phyloP scores from a whole-genome alignment of 345 rosid genomes.

The Limnanthes douglasii region DNA sequence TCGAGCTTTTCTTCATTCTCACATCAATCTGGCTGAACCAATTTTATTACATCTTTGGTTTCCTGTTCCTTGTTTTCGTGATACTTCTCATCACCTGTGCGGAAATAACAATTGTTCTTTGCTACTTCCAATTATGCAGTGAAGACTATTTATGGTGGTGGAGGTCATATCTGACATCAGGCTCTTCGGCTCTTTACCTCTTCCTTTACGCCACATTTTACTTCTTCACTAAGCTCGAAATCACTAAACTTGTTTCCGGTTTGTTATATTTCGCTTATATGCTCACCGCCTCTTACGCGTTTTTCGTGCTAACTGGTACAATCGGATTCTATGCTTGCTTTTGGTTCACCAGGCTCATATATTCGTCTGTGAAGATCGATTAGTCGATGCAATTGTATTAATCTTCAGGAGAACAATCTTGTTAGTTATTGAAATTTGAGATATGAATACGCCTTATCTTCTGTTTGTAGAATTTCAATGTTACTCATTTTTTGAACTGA shows the following conservation, averaged over 20 bases:
- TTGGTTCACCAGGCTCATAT: slow-evolving; percentile 81
- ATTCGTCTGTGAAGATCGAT: slow-evolving; percentile 77
- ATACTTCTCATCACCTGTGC: slow-evolving; percentile 71
- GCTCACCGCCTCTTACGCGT: slow-evolving; percentile 66
- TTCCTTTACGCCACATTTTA: slow-evolving; percentile 74
- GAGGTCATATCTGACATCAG: slow-evolving; percentile 80
- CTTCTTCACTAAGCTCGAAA: slow-evolving; percentile 84
- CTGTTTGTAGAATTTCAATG: no score
- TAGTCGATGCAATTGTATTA: no score
- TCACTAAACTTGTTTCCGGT: slow-evolving; percentile 66
- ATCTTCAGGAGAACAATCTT: no score
- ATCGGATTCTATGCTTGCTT: slow-evolving; percentile 77
- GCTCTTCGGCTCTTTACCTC: slow-evolving; percentile 66
- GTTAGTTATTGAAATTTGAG: no score
- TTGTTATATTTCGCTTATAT: slow-evolving; percentile 67
- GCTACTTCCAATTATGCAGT: slow-evolving; percentile 84
- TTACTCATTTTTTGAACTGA: no score
- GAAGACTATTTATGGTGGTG: slow-evolving; percentile 91
- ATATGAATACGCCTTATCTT: no score
- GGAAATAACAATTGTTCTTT: slow-evolving; percentile 62
- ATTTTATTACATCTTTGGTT: slow-evolving; percentile 81
- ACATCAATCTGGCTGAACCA: slow-evolving; percentile 90
- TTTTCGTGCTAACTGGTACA: slow-evolving; percentile 64
- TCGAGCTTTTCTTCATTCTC: slow-evolving; percentile 79
- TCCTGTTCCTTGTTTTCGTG: slow-evolving; percentile 60